Evolutionary conservation across 805 yeast species (phyloP).

Genomic region (Ogataea ganodermae): DNA sequence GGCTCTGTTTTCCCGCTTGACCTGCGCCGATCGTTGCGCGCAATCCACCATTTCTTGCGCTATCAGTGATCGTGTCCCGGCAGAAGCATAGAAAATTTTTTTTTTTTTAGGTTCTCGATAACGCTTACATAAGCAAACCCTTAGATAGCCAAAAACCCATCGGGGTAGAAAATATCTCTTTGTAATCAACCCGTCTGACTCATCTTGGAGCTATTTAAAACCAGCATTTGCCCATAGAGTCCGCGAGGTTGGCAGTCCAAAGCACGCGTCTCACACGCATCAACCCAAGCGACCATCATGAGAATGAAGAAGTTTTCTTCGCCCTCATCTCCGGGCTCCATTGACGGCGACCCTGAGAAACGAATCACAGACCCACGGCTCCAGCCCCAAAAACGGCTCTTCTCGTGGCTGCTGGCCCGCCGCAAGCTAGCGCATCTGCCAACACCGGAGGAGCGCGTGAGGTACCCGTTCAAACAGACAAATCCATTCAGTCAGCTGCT

Average conservation of each 20-base stretch:
- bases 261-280: too few relatives aligned
- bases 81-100: neutral
- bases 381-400: conserved; percentile 38
- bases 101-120: neutral
- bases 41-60: neutral
- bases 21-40: neutral
- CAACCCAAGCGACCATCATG: too few relatives aligned
- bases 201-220: too few relatives aligned
- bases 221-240: too few relatives aligned
- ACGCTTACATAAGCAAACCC: neutral
- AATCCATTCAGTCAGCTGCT: conserved; percentile 45
- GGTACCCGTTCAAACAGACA: conserved; percentile 45
- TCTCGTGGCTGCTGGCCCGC: conserved; percentile 35
- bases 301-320: neutral
- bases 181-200: too few relatives aligned
- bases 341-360: conserved; percentile 8
- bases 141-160: neutral
- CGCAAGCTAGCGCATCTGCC: conserved; percentile 39
- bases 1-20: neutral
- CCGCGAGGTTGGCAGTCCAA: too few relatives aligned
- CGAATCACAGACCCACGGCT: conserved; percentile 20
- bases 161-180: neutral
- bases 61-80: neutral
- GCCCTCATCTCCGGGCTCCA: neutral
- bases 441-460: conserved; percentile 47